Percentiles rank a stretch among this genome's conserved stretches.
Evolutionary conservation across 2,329 filamentous ascomycete genomes (phyloP).

Genomic region (Botrytis pseudocinerea): DNA sequence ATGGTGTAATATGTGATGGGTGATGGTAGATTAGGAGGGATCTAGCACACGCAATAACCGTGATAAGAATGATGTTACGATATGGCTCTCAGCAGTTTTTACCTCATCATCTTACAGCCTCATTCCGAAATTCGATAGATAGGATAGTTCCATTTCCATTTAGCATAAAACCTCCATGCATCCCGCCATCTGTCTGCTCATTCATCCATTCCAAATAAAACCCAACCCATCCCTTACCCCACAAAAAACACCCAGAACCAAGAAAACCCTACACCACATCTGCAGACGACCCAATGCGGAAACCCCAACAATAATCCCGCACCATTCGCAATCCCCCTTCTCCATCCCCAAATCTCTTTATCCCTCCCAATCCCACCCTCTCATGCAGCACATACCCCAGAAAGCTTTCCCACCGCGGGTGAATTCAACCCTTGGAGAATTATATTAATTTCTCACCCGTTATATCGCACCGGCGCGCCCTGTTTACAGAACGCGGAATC

Average conservation of each 20-base stretch:
- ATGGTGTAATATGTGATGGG: background rate
- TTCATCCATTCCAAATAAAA: background rate
- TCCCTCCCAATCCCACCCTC: background rate
- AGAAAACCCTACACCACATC: background rate
- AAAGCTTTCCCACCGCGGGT: background rate
- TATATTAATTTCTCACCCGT: background rate
- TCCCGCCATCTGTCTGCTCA: no score
- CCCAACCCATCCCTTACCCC: background rate
- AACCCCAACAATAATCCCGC: background rate
- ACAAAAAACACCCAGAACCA: background rate
- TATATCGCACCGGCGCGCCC: background rate
- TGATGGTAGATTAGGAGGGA: background rate
- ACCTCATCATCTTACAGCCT: background rate
- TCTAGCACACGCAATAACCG: background rate
- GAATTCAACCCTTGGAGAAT: background rate
- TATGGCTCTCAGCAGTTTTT: background rate
- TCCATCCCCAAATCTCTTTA: background rate
- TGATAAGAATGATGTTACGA: background rate
- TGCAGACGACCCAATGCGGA: conserved; percentile 1
- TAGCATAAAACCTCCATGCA: background rate
- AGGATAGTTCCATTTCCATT: background rate
- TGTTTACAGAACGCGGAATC: background rate
- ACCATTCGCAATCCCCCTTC: background rate
- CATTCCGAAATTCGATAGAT: background rate
- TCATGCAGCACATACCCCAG: background rate